Evolutionary conservation across 768 basidiomycete genomes (phyloP), one percentile per base, ranked within the genome.

Genomic region (Amanita polypyramis): DNA sequence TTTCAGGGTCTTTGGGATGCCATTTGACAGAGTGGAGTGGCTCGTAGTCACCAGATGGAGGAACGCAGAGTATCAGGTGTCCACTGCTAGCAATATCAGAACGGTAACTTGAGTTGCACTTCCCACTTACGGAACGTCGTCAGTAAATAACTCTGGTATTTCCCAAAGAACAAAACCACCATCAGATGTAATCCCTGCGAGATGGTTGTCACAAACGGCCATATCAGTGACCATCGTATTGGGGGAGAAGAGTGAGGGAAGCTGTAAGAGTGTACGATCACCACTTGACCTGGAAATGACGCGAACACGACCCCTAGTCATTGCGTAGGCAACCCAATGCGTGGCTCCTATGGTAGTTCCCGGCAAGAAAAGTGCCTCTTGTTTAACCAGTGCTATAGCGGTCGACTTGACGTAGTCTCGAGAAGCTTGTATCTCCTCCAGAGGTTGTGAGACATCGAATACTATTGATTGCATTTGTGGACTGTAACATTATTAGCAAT

Each of bases 121-220:
- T 37, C 12, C 43, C 39, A 15, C 85, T 60, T 66, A 89, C 86
- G 85, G 82, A 27, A 85, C 85, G 63, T 92, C 88, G 57, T 92
- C 89, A 10, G 80, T 87, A 59, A 92, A 87, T 45, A 81, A 61
- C 45, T 84, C 82, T 25, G 89, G 89, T 20, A 91, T 60, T 59
- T 91, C 85, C 89, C 89, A 91, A 5, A 91, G 82, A 27, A 91
- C 84, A 54, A 91, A 87, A 34, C 89, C 89, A 51, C 89, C 89
- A 56, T 92, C 89, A 2, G 84, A 85, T 0, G 89, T 91, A 9
- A 91, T 82, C 5, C 87, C 90, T 2, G 87, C 88, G 25, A 92
- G 76, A 39, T 88, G 70, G 62, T 89, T 88, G 19, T 79, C 81
- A 55, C 74, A 82, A 5, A 90, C 87, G 9, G 88, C 86, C 87